A percentile compares a stretch with the other conserved stretches of the same genome.
phyloP scores from a whole-genome alignment of 2,329 filamentous ascomycete genomes.

The Colletotrichum tropicicola region DNA sequence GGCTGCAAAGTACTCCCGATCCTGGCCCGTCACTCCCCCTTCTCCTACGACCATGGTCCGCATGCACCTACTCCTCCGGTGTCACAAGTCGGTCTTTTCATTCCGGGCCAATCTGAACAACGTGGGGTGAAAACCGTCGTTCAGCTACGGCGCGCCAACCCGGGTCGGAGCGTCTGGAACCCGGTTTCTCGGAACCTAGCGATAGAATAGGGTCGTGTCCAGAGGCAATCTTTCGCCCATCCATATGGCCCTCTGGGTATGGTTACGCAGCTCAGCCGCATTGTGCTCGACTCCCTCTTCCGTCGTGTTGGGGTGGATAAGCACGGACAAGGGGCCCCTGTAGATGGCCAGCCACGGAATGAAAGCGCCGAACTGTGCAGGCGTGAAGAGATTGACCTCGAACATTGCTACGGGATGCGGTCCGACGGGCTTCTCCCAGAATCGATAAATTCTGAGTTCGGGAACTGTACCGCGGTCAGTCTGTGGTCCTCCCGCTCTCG shows the following conservation, averaged over 20 bases:
- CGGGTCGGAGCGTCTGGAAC: too few relatives aligned
- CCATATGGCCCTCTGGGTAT: slow-evolving; percentile 77
- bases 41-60: too few relatives aligned
- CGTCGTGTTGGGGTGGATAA: slow-evolving; percentile 87
- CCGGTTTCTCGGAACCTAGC: too few relatives aligned
- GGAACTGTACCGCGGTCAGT: slow-evolving; percentile 66
- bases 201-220: slow-evolving; percentile 45
- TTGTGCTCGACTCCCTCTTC: slow-evolving; percentile 41
- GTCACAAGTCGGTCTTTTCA: too few relatives aligned
- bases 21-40: too few relatives aligned
- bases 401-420: slow-evolving; percentile 91
- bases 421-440: slow-evolving; percentile 82
- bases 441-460: slow-evolving; percentile 81
- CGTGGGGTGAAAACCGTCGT: too few relatives aligned
- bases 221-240: slow-evolving; percentile 74
- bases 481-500: not conserved
- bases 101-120: too few relatives aligned
- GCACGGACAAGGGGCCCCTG: slow-evolving; percentile 79
- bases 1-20: too few relatives aligned
- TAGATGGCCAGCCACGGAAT: slow-evolving; percentile 86
- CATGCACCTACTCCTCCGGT: too few relatives aligned
- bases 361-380: slow-evolving; percentile 89
- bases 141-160: too few relatives aligned
- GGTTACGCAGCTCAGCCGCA: slow-evolving; percentile 59
- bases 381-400: slow-evolving; percentile 88